A percentile compares a stretch with the other conserved stretches of the same genome.
phyloP scores from a whole-genome alignment of 352 stramenopile genomes.

The Pythium rhizo-oryzae region DNA sequence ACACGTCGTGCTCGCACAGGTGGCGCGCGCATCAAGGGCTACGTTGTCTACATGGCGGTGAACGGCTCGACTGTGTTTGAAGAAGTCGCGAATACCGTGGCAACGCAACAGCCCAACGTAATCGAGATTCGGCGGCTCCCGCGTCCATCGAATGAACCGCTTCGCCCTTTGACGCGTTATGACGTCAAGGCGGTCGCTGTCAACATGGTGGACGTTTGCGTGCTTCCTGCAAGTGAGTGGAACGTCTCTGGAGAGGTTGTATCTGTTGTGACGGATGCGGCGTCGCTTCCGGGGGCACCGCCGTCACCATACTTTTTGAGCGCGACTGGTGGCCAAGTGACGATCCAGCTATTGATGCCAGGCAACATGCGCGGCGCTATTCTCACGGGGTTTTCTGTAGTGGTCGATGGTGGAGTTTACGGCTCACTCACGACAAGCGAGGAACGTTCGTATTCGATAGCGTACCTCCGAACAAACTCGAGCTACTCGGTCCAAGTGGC shows the following conservation, averaged over 20 bases:
- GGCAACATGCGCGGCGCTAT: conserved; percentile 54
- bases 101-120: conserved; percentile 14
- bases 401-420: conserved; percentile 28
- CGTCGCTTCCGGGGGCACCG: conserved; percentile 43
- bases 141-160: conserved; percentile 18
- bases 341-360: conserved; percentile 47
- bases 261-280: conserved; percentile 32
- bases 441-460: conserved; percentile 33
- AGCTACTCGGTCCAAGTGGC: conserved; percentile 43
- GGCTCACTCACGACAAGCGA: conserved; percentile 27
- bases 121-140: conserved; percentile 45
- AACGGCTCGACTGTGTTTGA: conserved; percentile 36
- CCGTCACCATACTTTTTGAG: conserved; percentile 52
- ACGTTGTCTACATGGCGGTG: conserved; percentile 54
- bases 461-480: conserved; percentile 33
- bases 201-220: conserved; percentile 50
- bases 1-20: conserved; percentile 26
- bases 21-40: conserved; percentile 51
- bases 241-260: conserved; percentile 6
- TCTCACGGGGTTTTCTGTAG: conserved; percentile 50
- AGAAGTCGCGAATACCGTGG: conserved; percentile 41
- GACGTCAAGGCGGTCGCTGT: conserved; percentile 57
- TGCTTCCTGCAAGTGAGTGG: conserved; percentile 28
- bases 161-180: conserved; percentile 45
- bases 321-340: conserved; percentile 49